Evolutionary conservation across 176 grass and related monocot genomes (phyloP).

Genomic region (Cenchrus purpureus): DNA sequence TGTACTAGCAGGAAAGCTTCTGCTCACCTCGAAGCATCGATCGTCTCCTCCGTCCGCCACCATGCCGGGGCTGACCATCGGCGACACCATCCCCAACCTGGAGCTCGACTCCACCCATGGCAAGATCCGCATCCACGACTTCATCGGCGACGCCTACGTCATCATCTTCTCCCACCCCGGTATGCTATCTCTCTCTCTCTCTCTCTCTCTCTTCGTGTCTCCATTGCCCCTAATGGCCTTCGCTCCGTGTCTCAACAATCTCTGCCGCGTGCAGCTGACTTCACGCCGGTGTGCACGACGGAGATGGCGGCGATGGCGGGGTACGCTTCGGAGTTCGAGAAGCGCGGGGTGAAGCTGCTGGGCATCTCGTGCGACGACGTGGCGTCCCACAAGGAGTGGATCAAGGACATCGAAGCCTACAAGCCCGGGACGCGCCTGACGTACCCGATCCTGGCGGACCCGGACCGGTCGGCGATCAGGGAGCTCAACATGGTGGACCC

Average conservation of each 20-base stretch:
- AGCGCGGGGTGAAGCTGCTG: slow-evolving; percentile 80
- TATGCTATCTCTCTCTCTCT: not conserved
- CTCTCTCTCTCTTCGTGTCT: too few relatives aligned
- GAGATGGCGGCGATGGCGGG: slow-evolving; percentile 81
- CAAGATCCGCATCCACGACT: slow-evolving; percentile 79
- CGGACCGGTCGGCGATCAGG: slow-evolving; percentile 51
- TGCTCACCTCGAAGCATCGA: too few relatives aligned
- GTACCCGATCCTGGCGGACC: slow-evolving; percentile 80
- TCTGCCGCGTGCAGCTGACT: slow-evolving; percentile 48
- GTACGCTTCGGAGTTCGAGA: slow-evolving; percentile 74
- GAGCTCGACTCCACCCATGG: slow-evolving; percentile 89
- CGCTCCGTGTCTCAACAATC: too few relatives aligned
- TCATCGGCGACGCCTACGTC: slow-evolving; percentile 52
- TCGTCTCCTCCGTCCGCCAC: not conserved
- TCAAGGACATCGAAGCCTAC: slow-evolving; percentile 90
- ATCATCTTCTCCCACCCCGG: slow-evolving; percentile 98
- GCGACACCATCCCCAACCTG: slow-evolving; percentile 81
- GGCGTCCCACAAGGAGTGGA: slow-evolving; percentile 80
- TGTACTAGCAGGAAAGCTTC: too few relatives aligned
- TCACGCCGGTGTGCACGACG: slow-evolving; percentile 94
- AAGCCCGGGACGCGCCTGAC: slow-evolving; percentile 56
- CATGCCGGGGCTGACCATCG: slow-evolving; percentile 92
- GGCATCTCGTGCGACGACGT: slow-evolving; percentile 84
- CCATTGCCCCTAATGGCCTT: too few relatives aligned
- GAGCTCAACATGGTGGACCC: slow-evolving; percentile 94